These are phyloP conservation scores for Fusarium graminum DNA, from an alignment of 2,329 filamentous ascomycete species.

Conservation along the genomic window DNA sequence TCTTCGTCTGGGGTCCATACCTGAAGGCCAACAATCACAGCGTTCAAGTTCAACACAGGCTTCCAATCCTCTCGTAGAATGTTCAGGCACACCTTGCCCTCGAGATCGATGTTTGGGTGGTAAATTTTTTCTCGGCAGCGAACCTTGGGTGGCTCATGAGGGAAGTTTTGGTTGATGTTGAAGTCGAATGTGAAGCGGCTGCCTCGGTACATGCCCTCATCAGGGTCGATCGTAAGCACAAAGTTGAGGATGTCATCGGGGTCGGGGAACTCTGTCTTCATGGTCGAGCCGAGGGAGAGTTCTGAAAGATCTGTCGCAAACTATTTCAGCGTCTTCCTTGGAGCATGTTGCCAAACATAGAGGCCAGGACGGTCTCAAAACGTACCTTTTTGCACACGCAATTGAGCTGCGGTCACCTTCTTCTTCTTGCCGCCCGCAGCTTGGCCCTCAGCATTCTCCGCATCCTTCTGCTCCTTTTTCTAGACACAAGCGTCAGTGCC, in stretches of 20 bases:
- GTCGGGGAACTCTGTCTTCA: conserved; percentile 85
- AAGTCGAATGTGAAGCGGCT: conserved; percentile 92
- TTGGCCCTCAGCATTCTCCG: conserved; percentile 81
- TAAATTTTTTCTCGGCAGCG: conserved; percentile 99
- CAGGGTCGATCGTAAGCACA: conserved; percentile 82
- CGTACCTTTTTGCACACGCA: conserved; percentile 94
- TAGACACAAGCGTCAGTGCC: conserved; percentile 58
- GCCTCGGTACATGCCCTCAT: conserved; percentile 89
- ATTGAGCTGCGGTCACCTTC: conserved; percentile 96
- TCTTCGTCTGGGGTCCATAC: conserved; percentile 57
- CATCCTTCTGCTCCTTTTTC: conserved; percentile 98
- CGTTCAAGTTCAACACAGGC: conserved; percentile 95
- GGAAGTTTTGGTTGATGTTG: conserved; percentile 93
- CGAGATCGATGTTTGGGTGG: conserved; percentile 97
- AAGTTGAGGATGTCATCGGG: conserved; percentile 90
- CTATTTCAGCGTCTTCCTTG: conserved; percentile 20
- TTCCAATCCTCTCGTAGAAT: conserved; percentile 99
- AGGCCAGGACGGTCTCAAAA: conserved; percentile 4
- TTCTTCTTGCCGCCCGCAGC: conserved; percentile 88
- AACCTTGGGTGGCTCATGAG: conserved; percentile 97
- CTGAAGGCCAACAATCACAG: conserved; percentile 94
- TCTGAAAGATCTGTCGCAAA: conserved; percentile 77
- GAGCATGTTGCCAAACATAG: neutral
- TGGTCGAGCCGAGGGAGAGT: conserved; percentile 81
- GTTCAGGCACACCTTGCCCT: conserved; percentile 98